phyloP scores from a whole-genome alignment of 352 stramenopile genomes.

The Phytopythium helicoides region DNA sequence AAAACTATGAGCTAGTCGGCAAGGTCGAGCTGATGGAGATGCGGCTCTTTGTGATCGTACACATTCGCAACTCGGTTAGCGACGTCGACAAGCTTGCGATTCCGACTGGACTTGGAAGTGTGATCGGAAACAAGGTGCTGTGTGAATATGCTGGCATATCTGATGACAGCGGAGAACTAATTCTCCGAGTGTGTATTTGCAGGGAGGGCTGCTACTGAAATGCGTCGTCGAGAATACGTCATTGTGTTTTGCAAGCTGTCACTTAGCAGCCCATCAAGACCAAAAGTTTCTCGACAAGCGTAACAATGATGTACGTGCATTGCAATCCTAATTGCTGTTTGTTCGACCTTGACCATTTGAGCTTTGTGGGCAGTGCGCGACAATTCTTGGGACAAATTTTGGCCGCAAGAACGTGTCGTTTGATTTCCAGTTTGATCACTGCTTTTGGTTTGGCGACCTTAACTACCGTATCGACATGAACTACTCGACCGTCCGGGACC shows the following conservation, averaged over 20 bases:
- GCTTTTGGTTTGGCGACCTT: constrained; percentile 85
- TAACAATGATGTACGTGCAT: constrained; percentile 66
- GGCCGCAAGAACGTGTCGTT: constrained; percentile 65
- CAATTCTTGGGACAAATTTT: constrained; percentile 69
- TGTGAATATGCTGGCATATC: neutral
- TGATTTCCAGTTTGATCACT: constrained; percentile 84
- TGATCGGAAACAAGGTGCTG: constrained; percentile 84
- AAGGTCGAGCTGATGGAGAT: constrained; percentile 85
- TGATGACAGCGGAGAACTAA: neutral
- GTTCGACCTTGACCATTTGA: neutral
- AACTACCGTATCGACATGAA: constrained; percentile 85
- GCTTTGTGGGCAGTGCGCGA: constrained; percentile 42
- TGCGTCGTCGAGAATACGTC: constrained; percentile 73
- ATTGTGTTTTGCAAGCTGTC: constrained; percentile 85
- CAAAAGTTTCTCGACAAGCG: constrained; percentile 86
- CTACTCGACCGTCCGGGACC: constrained; percentile 41
- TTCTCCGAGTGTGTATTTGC: neutral
- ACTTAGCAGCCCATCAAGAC: constrained; percentile 81
- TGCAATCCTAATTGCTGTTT: neutral
- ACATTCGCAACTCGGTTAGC: constrained; percentile 51
- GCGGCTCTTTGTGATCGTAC: constrained; percentile 72
- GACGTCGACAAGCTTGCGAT: constrained; percentile 70
- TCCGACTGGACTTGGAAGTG: constrained; percentile 70
- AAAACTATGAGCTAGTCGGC: constrained; percentile 51
- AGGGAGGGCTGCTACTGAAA: constrained; percentile 82